A percentile compares a stretch with the other conserved stretches of the same genome.
These are phyloP conservation scores for Arthroderma sp. DNA, from an alignment of 2,329 filamentous ascomycete genomes.

Conservation along the genomic window DNA sequence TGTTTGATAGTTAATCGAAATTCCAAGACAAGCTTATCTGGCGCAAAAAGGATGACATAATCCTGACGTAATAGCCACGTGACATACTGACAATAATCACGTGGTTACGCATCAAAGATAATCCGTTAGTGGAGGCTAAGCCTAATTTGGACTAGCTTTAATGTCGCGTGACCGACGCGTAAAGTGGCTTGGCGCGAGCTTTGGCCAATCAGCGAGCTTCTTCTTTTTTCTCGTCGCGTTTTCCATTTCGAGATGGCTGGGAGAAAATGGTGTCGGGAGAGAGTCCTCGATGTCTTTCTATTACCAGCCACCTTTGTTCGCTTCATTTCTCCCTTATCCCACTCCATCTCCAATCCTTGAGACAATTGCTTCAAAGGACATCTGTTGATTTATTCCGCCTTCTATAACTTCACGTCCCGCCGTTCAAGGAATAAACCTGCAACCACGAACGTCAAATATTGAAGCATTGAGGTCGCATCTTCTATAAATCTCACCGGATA, in stretches of 20 bases:
- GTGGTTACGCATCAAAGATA: background rate
- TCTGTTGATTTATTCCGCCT: too few relatives aligned
- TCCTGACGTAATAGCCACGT: background rate
- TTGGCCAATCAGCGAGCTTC: background rate
- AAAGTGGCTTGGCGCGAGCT: background rate
- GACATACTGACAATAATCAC: background rate
- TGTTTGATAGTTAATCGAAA: background rate
- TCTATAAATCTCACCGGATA: too few relatives aligned
- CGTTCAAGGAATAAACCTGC: too few relatives aligned
- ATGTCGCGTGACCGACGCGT: constrained; percentile 3
- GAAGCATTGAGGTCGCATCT: too few relatives aligned
- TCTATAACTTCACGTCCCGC: too few relatives aligned
- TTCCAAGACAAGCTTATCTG: background rate
- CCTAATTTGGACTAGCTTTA: background rate
- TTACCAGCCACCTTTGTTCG: background rate
- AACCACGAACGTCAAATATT: too few relatives aligned
- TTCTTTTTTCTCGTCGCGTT: background rate
- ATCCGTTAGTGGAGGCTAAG: background rate
- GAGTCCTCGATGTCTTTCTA: background rate
- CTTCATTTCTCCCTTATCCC: too few relatives aligned
- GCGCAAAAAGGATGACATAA: constrained; percentile 8
- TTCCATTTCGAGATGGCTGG: constrained; percentile 5
- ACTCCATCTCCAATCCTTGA: too few relatives aligned
- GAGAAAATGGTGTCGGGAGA: background rate
- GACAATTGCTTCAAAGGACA: too few relatives aligned